Base-by-base conservation (phyloP, 2,329 filamentous ascomycete genomes). In the Ceratocystis albifundus region DNA sequence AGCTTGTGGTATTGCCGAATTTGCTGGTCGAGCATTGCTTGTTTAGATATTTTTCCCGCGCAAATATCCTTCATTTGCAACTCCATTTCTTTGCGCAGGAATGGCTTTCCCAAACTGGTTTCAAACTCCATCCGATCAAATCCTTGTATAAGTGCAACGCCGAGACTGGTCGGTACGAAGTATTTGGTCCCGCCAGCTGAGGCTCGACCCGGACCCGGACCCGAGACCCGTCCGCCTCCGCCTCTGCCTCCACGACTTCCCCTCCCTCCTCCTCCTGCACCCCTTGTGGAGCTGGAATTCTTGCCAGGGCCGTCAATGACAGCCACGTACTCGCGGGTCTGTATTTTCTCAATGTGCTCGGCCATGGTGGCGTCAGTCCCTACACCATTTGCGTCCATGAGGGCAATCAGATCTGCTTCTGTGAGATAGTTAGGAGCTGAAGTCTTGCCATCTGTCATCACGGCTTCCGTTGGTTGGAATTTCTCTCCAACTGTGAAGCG, bases 361-460 rank as follows among this genome's bases (percentile, higher is more conserved):
- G 94, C 94, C 94, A 99, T 99, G 0, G 94, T 99, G 5, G 94
- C 94, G 77, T 99, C 94, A 8, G 94, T 99, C 12, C 94, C 94
- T 70, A 99, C 99, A 1, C 94, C 94, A 73, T 99, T 99, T 57
- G 90, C 92, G 77, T 99, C 94, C 94, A 99, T 99, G 10, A 99
- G 82, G 2, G 88, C 88, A 73, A 99, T 96, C 30, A 99, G 80
- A 74, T 99, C 94, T 0, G 94, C 92, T 74, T 99, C 94, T 0
- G 94, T 97, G 36, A 99, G 80, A 73, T 96, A 96, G 25, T 82
- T 84, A 0, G 94, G 94, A 12, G 92, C 80, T 0, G 82, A 84
- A 0, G 94, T 99, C 75, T 95, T 88, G n/a, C 94, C 93, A 71
- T 97, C 91, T 0, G 84, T 86, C 76, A 99, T 90, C 71, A 88